A percentile compares a stretch with the other conserved stretches of the same genome.
phyloP scores from a whole-genome alignment of 2,329 filamentous ascomycete genomes.

The Tolypocladium paradoxum region DNA sequence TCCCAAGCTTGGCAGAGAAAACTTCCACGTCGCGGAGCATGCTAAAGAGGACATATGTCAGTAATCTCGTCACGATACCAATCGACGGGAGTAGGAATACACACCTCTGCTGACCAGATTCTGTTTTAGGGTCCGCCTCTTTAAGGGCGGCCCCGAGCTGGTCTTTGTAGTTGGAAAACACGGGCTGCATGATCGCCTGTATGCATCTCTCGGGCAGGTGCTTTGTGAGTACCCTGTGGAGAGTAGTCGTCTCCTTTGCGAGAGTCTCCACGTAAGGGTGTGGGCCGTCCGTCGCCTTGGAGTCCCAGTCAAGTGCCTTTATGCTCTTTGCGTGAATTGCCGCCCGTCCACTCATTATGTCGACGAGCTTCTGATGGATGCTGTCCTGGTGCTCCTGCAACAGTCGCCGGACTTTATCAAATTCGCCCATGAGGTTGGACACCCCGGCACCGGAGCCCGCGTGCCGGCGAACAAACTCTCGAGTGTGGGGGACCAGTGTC shows the following conservation, averaged over 20 bases:
- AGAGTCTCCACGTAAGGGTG: constrained; percentile 79
- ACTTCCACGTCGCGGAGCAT: constrained; percentile 68
- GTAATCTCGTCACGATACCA: not conserved
- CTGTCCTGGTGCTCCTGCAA: constrained; percentile 83
- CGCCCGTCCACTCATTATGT: constrained; percentile 79
- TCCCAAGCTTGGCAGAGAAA: constrained; percentile 59
- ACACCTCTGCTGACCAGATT: constrained; percentile 61
- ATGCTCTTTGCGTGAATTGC: constrained; percentile 64
- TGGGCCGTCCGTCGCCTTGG: constrained; percentile 26
- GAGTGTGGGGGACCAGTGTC: constrained; percentile 75
- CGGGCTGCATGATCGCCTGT: constrained; percentile 72
- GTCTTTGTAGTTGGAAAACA: constrained; percentile 72
- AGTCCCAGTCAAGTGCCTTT: constrained; percentile 66
- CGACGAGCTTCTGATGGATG: constrained; percentile 86
- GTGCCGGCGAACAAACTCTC: constrained; percentile 83
- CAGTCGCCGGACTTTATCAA: constrained; percentile 74
- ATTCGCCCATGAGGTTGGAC: constrained; percentile 62
- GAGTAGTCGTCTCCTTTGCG: constrained; percentile 72
- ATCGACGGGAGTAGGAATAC: not conserved
- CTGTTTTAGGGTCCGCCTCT: constrained; percentile 53
- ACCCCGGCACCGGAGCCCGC: constrained; percentile 39
- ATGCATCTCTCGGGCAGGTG: constrained; percentile 70
- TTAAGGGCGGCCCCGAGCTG: constrained; percentile 65
- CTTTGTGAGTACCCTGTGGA: constrained; percentile 75
- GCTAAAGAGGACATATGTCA: constrained; percentile 29